Conservation (phyloP, 192 early-diverging fungal species). For the Gamsiella multidivaricata region DNA sequence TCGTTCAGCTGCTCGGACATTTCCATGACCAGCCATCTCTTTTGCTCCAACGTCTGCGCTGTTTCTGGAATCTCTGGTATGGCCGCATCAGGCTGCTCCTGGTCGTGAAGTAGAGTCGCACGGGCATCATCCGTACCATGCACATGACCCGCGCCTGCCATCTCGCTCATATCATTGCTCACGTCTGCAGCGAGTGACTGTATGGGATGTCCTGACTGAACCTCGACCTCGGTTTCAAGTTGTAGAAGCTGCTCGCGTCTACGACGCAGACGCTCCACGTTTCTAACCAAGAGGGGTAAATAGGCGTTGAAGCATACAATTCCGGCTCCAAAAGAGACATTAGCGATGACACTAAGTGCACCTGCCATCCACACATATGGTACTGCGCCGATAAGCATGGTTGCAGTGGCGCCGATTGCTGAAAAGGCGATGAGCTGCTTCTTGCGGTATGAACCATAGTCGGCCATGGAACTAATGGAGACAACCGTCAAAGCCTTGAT, state of each 20-base stretch:
- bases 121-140: not conserved
- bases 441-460: conserved; percentile 57
- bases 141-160: not conserved
- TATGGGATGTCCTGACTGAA: not conserved
- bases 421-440: conserved; percentile 56
- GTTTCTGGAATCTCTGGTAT: not conserved
- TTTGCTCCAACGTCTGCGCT: not conserved
- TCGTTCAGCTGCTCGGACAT: conserved; percentile 29
- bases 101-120: not conserved
- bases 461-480: conserved; percentile 52
- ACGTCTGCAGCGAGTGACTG: not conserved
- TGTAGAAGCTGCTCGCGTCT: conserved; percentile 16
- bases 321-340: conserved; percentile 60
- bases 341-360: conserved; percentile 55
- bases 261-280: conserved; percentile 29
- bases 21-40: not conserved
- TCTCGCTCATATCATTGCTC: not conserved
- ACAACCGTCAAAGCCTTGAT: conserved; percentile 51
- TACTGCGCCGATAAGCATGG: conserved; percentile 58
- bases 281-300: conserved; percentile 58
- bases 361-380: conserved; percentile 47
- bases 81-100: not conserved
- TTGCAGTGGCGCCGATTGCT: conserved; percentile 48
- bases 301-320: conserved; percentile 66
- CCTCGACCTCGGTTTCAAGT: conserved; percentile 12